A percentile compares a stretch with the other conserved stretches of the same genome.
These are phyloP conservation scores for Rheum nobile DNA, from an alignment of 148 eudicot genomes.

Conservation along the genomic window DNA sequence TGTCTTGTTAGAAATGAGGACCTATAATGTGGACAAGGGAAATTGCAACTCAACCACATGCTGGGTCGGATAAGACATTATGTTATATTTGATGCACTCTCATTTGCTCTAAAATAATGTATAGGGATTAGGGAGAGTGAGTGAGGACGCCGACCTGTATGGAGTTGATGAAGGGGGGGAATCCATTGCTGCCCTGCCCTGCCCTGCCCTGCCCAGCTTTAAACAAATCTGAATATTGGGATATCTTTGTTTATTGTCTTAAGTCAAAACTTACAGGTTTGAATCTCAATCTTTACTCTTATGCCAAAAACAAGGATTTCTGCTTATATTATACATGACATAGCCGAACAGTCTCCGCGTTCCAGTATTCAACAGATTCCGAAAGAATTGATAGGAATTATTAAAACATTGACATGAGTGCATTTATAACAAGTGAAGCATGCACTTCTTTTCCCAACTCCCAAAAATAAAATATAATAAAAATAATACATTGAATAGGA, in stretches of 20 bases:
- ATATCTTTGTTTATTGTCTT: background rate
- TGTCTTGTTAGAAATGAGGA: background rate
- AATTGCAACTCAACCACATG: conserved; percentile 4
- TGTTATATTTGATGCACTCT: background rate
- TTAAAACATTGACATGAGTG: background rate
- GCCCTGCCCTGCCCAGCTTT: background rate
- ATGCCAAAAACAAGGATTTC: background rate
- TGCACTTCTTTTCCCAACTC: background rate
- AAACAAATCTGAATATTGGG: background rate
- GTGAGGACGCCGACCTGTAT: background rate
- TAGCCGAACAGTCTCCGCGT: background rate
- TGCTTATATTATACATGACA: background rate
- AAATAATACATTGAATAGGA: too few relatives aligned
- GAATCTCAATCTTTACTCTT: background rate
- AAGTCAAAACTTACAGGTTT: conserved; percentile 3
- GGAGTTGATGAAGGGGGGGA: background rate
- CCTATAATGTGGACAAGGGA: conserved; percentile 1
- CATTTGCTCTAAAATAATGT: background rate
- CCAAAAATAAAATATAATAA: background rate
- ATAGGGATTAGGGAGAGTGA: background rate
- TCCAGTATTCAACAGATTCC: background rate
- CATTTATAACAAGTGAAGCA: background rate
- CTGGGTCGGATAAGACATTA: conserved; percentile 1
- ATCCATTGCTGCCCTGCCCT: background rate
- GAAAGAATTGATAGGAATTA: background rate